Conservation (phyloP, 2,329 filamentous ascomycete genomes). For the Penicillium expansum region DNA sequence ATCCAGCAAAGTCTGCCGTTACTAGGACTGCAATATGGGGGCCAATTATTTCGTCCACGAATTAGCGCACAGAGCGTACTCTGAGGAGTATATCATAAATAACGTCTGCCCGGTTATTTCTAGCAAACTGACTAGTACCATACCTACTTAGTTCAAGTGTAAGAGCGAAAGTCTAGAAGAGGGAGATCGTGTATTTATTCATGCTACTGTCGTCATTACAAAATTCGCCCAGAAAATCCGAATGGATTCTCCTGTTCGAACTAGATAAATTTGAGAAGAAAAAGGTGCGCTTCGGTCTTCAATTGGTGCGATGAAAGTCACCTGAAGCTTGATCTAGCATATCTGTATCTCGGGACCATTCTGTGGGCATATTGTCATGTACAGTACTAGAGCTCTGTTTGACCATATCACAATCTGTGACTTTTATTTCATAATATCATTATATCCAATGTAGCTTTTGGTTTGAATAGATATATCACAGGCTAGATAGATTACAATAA, state of each 20-base stretch:
- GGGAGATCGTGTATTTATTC: constrained; percentile 8
- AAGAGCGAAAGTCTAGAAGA: neutral
- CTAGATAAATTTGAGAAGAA: neutral
- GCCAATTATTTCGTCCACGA: neutral
- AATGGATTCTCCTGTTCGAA: neutral
- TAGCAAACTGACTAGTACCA: neutral
- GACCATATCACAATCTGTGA: neutral
- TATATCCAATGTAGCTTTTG: too few species aligned
- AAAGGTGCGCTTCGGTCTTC: neutral
- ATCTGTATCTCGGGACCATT: neutral
- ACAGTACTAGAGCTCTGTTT: neutral
- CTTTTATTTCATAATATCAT: neutral
- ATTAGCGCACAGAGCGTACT: neutral
- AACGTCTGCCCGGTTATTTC: neutral
- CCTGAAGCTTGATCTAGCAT: neutral
- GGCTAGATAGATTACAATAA: neutral
- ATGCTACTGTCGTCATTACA: constrained; percentile 11
- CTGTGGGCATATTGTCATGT: neutral
- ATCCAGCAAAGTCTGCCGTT: neutral
- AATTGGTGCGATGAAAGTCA: neutral
- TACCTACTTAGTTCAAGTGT: neutral
- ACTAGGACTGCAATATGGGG: neutral
- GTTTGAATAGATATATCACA: neutral
- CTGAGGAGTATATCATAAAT: neutral
- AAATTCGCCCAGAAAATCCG: constrained; percentile 11